Evolutionary conservation across 2,329 filamentous ascomycete species (phyloP), one percentile per base, ranked within the genome.

Genomic region (Fusarium nurragi): DNA sequence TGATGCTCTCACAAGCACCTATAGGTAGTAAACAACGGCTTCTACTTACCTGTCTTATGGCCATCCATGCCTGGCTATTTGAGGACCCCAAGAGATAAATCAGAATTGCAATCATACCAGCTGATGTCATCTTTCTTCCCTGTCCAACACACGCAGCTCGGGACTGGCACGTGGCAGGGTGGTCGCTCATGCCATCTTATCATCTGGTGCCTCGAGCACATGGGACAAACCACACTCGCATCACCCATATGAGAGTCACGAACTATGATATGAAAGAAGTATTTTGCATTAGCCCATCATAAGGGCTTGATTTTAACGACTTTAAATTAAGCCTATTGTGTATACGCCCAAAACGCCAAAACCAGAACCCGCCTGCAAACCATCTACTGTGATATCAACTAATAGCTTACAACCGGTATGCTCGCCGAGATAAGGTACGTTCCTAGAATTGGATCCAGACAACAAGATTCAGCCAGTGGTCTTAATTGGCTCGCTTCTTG

Each of bases 401-500:
- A 56, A 57, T 67, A 70, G 50, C 55, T 60, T 68, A 60, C 69
- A 69, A 41, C 54, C 32, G 37, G 26, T 22, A 48, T 50, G 30
- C 44, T 40, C 43, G 25, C 60, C 43, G 23, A 36, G 19, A 39
- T 48, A 34, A 49, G 22, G 36, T 48, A 22, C 19, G 45, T 25
- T 55, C 32, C 23, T 26, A 18, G 22, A 45, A 46, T 30, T 53
- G 45, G 32, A 14, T 14, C 26, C 12, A 7, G 14, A 28, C 37
- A 32, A 26, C 22, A 38, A 32, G 11, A 23, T n/a, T 18, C 19
- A 37, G 7, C 13, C 12, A 21, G 11, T 4, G 23, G 12, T 23
- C 26, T 64, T 58, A 71, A 40, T 43, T 52, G 16, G 67, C 65
- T 64, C 72, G 72, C 78, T 86, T 86, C 79, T 88, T 89, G 63